Percentiles rank a stretch among this genome's conserved stretches.
phyloP scores from a whole-genome alignment of 2,329 filamentous ascomycete genomes.

The Sclerotinia nivalis region DNA sequence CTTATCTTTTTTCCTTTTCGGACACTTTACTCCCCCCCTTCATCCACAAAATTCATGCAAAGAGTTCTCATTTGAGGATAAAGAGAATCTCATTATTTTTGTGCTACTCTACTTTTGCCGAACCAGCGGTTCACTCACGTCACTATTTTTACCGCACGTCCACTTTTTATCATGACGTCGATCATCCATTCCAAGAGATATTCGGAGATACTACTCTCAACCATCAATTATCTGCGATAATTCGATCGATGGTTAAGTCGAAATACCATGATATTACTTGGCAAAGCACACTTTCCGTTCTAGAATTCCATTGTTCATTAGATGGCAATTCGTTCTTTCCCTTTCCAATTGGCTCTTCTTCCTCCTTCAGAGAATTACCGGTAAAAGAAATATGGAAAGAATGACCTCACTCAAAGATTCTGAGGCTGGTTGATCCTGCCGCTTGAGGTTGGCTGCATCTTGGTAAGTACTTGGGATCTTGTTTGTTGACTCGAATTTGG shows the following conservation, averaged over 20 bases:
- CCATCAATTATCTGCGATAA: not conserved
- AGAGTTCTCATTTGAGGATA: slow-evolving; percentile 5
- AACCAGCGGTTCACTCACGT: not conserved
- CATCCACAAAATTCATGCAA: not conserved
- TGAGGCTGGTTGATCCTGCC: not conserved
- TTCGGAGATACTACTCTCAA: not conserved
- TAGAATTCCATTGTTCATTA: not conserved
- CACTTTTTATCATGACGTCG: slow-evolving; percentile 15
- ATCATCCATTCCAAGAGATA: not conserved
- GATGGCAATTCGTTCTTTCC: not conserved
- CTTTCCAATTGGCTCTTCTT: not conserved
- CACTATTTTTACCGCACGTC: not conserved
- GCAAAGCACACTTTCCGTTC: not conserved
- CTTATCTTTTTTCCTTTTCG: not conserved
- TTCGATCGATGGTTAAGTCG: not conserved
- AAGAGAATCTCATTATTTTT: not conserved
- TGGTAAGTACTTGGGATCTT: not conserved
- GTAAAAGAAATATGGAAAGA: not conserved
- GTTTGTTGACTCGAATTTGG: not conserved
- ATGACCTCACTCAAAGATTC: not conserved
- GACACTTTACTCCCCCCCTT: not conserved
- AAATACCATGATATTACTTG: not conserved
- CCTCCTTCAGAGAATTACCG: not conserved
- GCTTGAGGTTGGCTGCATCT: not conserved
- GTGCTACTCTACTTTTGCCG: not conserved